These are phyloP conservation scores for Thelonectria blattea DNA, from an alignment of 2,329 filamentous ascomycete species.

Conservation along the genomic window DNA sequence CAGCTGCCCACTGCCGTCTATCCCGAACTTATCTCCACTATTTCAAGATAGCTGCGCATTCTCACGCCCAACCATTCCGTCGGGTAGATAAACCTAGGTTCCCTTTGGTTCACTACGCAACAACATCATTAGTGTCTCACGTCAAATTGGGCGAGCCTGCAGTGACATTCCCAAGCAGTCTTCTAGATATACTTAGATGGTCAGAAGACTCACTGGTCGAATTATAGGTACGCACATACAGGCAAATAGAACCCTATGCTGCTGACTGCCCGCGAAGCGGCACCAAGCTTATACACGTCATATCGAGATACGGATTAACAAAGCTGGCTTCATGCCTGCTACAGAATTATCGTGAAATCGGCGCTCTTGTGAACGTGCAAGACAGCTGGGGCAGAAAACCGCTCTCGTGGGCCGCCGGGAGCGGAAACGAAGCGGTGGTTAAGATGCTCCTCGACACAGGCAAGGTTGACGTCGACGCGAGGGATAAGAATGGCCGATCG, in stretches of 20 bases:
- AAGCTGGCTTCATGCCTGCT: not conserved
- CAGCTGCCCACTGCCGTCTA: too few species aligned
- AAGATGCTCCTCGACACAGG: conserved; percentile 8
- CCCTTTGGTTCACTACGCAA: not conserved
- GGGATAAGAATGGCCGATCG: conserved; percentile 1
- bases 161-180: not conserved
- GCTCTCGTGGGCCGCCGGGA: conserved; percentile 7
- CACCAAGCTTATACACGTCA: conserved; percentile 4
- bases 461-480: conserved; percentile 6
- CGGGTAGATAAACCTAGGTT: conserved; percentile 9
- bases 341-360: not conserved
- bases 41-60: too few species aligned
- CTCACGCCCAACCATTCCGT: too few species aligned
- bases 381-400: conserved; percentile 6
- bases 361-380: not conserved
- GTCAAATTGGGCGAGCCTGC: not conserved
- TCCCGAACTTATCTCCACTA: too few species aligned
- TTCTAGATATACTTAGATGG: not conserved
- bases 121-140: conserved; percentile 1
- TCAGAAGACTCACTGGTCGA: not conserved
- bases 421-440: not conserved
- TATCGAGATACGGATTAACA: conserved; percentile 1
- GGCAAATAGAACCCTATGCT: not conserved
- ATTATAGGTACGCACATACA: not conserved
- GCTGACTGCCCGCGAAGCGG: not conserved